phyloP scores from a whole-genome alignment of 148 eudicot species.

The Rhododendron ferrugineum region DNA sequence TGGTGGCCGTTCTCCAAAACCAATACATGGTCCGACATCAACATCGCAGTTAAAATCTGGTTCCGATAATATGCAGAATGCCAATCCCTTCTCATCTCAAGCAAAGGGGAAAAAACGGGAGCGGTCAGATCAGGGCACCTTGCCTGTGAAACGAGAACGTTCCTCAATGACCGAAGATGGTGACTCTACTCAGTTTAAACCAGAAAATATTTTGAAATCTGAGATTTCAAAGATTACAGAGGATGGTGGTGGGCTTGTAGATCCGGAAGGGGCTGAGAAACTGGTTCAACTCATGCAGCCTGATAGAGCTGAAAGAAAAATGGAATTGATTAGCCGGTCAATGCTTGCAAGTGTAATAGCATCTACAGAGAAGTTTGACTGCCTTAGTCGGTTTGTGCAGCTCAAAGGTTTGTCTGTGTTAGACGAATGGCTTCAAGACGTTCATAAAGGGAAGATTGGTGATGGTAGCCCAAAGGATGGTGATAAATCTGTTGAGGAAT shows the following conservation, averaged over 20 bases:
- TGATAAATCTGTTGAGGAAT: constrained; percentile 78
- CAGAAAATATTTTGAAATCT: constrained; percentile 47
- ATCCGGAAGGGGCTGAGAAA: constrained; percentile 70
- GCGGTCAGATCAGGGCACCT: constrained; percentile 51
- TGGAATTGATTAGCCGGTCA: constrained; percentile 53
- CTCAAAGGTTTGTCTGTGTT: constrained; percentile 68
- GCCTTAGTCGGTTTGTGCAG: constrained; percentile 76
- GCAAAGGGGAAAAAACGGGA: constrained; percentile 80
- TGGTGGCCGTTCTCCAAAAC: constrained; percentile 79
- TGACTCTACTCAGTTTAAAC: constrained; percentile 38
- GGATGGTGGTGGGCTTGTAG: constrained; percentile 72
- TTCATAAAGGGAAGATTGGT: constrained; percentile 69
- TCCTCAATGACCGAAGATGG: constrained; percentile 43
- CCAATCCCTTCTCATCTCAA: constrained; percentile 46
- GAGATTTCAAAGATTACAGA: constrained; percentile 72
- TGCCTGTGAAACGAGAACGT: constrained; percentile 66
- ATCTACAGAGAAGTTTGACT: constrained; percentile 77
- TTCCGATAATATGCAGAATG: constrained; percentile 65
- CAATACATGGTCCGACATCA: constrained; percentile 47
- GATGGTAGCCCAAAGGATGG: constrained; percentile 59
- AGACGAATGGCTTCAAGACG: constrained; percentile 92
- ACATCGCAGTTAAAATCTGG: constrained; percentile 61
- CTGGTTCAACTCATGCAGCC: constrained; percentile 77
- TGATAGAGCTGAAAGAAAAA: constrained; percentile 62
- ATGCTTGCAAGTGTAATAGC: constrained; percentile 76